These are phyloP conservation scores for Schizochytrium sp. DNA, from an alignment of 108 stramenopile species.

Conservation along the genomic window DNA sequence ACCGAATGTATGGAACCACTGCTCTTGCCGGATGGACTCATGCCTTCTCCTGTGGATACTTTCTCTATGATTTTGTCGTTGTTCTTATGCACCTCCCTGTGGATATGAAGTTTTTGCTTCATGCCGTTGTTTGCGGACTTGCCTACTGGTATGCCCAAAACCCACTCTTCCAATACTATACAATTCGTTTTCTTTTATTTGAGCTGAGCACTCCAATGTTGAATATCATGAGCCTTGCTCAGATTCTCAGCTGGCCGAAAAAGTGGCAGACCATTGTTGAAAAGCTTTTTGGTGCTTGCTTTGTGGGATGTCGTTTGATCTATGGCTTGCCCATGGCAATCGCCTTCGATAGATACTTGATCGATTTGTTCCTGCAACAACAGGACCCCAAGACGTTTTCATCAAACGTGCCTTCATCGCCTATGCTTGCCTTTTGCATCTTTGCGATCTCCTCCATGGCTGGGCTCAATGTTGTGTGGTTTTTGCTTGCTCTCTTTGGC, in stretches of 20 bases:
- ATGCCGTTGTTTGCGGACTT: slow-evolving; percentile 18
- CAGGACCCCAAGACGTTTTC: not conserved
- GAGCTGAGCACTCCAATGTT: slow-evolving; percentile 58
- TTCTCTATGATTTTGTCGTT: slow-evolving; percentile 42
- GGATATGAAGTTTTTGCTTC: slow-evolving; percentile 43
- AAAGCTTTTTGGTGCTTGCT: not conserved
- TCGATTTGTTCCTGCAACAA: slow-evolving; percentile 8
- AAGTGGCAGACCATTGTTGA: not conserved
- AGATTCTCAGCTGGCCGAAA: not conserved
- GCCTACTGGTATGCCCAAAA: slow-evolving; percentile 35
- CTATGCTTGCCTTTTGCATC: slow-evolving; percentile 46
- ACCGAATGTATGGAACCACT: not conserved
- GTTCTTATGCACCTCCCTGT: slow-evolving; percentile 24
- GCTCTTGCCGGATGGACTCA: slow-evolving; percentile 1
- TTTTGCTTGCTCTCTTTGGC: slow-evolving; percentile 20
- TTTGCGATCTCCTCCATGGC: slow-evolving; percentile 54
- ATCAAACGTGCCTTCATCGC: not conserved
- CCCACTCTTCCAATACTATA: slow-evolving; percentile 51
- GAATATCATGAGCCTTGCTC: not conserved
- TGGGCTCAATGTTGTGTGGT: slow-evolving; percentile 36
- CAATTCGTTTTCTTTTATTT: slow-evolving; percentile 27
- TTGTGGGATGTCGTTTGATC: slow-evolving; percentile 28
- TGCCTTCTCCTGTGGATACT: slow-evolving; percentile 44
- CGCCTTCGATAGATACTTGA: not conserved
- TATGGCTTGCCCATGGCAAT: slow-evolving; percentile 36